Percentiles rank a stretch among this genome's conserved stretches.
phyloP scores from a whole-genome alignment of 495 filamentous ascomycete genomes.

The Aspergillus haitiensis region DNA sequence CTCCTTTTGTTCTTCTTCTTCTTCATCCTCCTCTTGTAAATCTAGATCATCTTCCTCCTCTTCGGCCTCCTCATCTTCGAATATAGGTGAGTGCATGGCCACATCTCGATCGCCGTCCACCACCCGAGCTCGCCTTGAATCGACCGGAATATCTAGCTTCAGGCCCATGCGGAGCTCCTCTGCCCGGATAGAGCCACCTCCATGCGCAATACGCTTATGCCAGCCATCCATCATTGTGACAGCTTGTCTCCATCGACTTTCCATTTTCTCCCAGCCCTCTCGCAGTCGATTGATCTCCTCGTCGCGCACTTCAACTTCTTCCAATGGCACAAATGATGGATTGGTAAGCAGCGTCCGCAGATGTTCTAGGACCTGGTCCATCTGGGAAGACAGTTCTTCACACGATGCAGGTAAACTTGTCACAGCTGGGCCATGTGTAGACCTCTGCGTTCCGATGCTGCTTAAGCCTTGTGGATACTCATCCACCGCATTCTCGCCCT shows the following conservation, averaged over 20 bases:
- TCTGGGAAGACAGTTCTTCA: conserved; percentile 68
- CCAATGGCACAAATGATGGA: conserved; percentile 93
- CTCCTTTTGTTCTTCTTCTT: conserved; percentile 40
- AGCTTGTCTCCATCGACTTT: conserved; percentile 84
- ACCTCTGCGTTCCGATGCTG: conserved; percentile 40
- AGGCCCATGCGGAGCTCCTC: conserved; percentile 81
- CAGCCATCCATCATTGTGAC: conserved; percentile 89
- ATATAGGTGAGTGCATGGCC: conserved; percentile 46
- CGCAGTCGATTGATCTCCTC: conserved; percentile 81
- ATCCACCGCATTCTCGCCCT: conserved; percentile 47
- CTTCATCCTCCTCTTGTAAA: conserved; percentile 39
- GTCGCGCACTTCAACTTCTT: conserved; percentile 86
- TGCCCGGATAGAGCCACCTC: conserved; percentile 75
- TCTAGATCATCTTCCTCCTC: conserved; percentile 32
- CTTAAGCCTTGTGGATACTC: conserved; percentile 35
- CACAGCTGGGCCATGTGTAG: conserved; percentile 31
- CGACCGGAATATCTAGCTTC: conserved; percentile 60
- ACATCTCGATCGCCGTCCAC: conserved; percentile 23
- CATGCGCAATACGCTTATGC: conserved; percentile 77
- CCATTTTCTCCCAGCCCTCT: conserved; percentile 88
- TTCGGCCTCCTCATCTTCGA: conserved; percentile 54
- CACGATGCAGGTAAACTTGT: conserved; percentile 57
- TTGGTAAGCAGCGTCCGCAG: conserved; percentile 83
- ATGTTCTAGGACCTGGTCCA: conserved; percentile 74
- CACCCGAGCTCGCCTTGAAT: conserved; percentile 43